Conservation (phyloP, 352 stramenopile genomes). For the Pythium aquatile region DNA sequence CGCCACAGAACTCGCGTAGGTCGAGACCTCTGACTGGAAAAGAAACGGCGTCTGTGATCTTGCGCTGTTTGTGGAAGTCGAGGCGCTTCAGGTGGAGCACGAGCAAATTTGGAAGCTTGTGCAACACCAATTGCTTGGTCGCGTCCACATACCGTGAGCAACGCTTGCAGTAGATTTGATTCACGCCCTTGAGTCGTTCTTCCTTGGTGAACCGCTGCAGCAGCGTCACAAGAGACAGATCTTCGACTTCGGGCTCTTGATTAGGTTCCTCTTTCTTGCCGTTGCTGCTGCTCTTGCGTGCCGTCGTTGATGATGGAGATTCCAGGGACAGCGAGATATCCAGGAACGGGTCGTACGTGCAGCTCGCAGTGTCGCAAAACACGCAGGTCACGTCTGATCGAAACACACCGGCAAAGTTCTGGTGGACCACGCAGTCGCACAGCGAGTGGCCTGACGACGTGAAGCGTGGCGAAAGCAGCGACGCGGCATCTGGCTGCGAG, state of each 20-base stretch:
- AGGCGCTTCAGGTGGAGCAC: conserved; percentile 77
- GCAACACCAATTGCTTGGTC: conserved; percentile 60
- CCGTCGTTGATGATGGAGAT: conserved; percentile 8
- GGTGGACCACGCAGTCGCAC: conserved; percentile 71
- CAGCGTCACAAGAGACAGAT: conserved; percentile 37
- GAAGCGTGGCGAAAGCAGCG: conserved; percentile 49
- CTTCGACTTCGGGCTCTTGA: background rate
- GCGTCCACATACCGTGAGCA: conserved; percentile 59
- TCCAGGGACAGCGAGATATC: conserved; percentile 71
- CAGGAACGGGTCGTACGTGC: conserved; percentile 69
- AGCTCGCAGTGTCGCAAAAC: conserved; percentile 49
- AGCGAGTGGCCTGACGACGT: conserved; percentile 52
- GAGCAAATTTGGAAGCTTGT: conserved; percentile 64
- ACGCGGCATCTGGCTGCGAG: background rate
- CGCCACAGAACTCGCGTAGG: conserved; percentile 42
- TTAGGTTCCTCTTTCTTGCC: conserved; percentile 5
- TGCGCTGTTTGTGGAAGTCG: conserved; percentile 65
- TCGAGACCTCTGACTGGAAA: conserved; percentile 42
- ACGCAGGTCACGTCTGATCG: conserved; percentile 56
- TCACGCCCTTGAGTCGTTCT: conserved; percentile 51
- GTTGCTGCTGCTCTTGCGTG: conserved; percentile 10
- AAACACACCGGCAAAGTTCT: conserved; percentile 67
- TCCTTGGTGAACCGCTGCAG: conserved; percentile 49
- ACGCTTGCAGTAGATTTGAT: conserved; percentile 62
- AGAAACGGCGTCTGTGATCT: conserved; percentile 43